These are phyloP conservation scores for Mucor irregularis DNA, from an alignment of 371 early-diverging fungal species.

Conservation along the genomic window DNA sequence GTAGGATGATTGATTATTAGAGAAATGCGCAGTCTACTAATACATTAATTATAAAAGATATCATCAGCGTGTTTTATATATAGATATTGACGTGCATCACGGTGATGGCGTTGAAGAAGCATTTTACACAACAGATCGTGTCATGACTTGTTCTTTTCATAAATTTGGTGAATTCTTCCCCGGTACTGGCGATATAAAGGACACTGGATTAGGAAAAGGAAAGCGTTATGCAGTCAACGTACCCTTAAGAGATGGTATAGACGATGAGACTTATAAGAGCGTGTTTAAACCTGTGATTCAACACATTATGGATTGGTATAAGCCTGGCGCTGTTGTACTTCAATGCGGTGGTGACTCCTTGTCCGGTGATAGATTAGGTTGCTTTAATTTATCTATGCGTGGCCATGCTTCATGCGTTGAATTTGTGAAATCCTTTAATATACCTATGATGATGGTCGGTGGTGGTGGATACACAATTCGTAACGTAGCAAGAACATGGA, in stretches of 20 bases:
- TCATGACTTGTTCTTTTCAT: slow-evolving; percentile 99
- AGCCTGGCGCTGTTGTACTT: slow-evolving; percentile 97
- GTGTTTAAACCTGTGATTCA: slow-evolving; percentile 93
- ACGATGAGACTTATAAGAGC: slow-evolving; percentile 89
- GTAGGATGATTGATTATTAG: slow-evolving; percentile 2
- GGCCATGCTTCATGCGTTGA: slow-evolving; percentile 91
- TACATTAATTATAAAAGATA: slow-evolving; percentile 28
- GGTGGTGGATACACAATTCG: slow-evolving; percentile 99
- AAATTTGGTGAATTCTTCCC: slow-evolving; percentile 99
- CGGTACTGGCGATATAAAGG: slow-evolving; percentile 92
- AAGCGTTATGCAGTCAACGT: slow-evolving; percentile 96
- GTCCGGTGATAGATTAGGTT: slow-evolving; percentile 97
- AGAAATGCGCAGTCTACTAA: background rate
- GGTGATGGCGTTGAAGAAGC: slow-evolving; percentile 99
- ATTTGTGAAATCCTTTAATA: slow-evolving; percentile 89
- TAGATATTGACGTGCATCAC: slow-evolving; percentile 99
- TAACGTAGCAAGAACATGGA: slow-evolving; percentile 98
- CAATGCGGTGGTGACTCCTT: slow-evolving; percentile 99
- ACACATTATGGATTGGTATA: slow-evolving; percentile 91
- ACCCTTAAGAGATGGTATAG: slow-evolving; percentile 97
- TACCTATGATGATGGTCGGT: slow-evolving; percentile 95
- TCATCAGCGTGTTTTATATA: slow-evolving; percentile 96
- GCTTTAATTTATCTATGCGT: slow-evolving; percentile 95
- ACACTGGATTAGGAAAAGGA: slow-evolving; percentile 87
- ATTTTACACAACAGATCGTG: slow-evolving; percentile 98